These are phyloP conservation scores for Ceratocystis smalleyi DNA, from an alignment of 2,329 filamentous ascomycete species.

Conservation along the genomic window DNA sequence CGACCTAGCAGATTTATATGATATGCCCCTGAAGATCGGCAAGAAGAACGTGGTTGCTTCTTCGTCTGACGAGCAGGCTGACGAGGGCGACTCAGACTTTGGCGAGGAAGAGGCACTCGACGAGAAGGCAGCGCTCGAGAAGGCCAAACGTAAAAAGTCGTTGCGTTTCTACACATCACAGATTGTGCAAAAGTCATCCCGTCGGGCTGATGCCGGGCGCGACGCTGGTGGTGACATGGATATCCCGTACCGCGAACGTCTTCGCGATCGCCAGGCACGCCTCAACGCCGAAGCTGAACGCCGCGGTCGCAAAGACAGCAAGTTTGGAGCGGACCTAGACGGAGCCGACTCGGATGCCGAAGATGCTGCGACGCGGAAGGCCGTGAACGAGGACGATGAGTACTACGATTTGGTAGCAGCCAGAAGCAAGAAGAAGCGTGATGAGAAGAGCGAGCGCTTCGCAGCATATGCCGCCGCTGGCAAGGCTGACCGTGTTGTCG, in stretches of 20 bases:
- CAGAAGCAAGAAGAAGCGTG: slow-evolving; percentile 51
- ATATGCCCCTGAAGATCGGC: slow-evolving; percentile 36
- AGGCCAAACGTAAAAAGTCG: slow-evolving; percentile 77
- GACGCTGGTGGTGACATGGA: slow-evolving; percentile 67
- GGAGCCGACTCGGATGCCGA: slow-evolving; percentile 35
- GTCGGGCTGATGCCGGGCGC: slow-evolving; percentile 56
- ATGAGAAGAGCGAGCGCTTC: slow-evolving; percentile 48
- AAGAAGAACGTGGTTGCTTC: slow-evolving; percentile 31
- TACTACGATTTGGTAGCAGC: slow-evolving; percentile 85
- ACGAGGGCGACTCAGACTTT: slow-evolving; percentile 67
- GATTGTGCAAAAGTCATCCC: slow-evolving; percentile 86
- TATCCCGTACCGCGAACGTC: slow-evolving; percentile 74
- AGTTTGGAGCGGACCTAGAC: slow-evolving; percentile 49
- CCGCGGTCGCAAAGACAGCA: slow-evolving; percentile 52
- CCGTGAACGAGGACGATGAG: slow-evolving; percentile 56
- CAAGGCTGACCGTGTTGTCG: slow-evolving; percentile 47
- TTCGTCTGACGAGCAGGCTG: slow-evolving; percentile 26
- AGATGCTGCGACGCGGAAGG: slow-evolving; percentile 21
- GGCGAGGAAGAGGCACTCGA: slow-evolving; percentile 77
- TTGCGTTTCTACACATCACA: slow-evolving; percentile 97
- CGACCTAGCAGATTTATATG: slow-evolving; percentile 52
- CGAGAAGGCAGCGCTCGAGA: slow-evolving; percentile 65
- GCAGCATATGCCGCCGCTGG: slow-evolving; percentile 44
- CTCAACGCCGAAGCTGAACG: slow-evolving; percentile 80
- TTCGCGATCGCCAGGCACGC: slow-evolving; percentile 70